phyloP scores from a whole-genome alignment of 2,329 filamentous ascomycete species.

The Conoideocrella luteorostrata region DNA sequence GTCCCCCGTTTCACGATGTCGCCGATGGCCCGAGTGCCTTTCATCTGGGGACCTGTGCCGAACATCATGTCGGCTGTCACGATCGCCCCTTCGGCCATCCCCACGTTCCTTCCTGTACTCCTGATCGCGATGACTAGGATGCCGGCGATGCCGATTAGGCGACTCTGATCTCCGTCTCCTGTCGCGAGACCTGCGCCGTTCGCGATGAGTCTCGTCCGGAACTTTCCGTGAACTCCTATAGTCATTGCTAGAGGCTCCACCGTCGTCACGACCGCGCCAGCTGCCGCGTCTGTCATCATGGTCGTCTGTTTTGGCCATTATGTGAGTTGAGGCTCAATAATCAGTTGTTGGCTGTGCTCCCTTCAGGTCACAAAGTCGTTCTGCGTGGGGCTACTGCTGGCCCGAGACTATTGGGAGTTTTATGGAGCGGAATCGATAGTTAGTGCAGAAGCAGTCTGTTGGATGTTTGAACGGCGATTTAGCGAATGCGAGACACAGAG shows the following conservation, averaged over 20 bases:
- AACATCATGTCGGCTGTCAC: slow-evolving; percentile 14
- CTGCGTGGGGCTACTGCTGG: no score
- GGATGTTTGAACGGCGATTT: no score
- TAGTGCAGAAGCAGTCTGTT: no score
- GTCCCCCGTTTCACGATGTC: slow-evolving; percentile 12
- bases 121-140: slow-evolving; percentile 15
- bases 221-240: slow-evolving; percentile 13
- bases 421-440: no score
- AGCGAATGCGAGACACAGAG: no score
- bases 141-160: slow-evolving; percentile 12
- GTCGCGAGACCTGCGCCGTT: slow-evolving; percentile 23
- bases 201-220: slow-evolving; percentile 18
- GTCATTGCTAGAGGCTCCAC: slow-evolving; percentile 12
- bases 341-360: no score
- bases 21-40: slow-evolving; percentile 18
- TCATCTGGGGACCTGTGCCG: slow-evolving; percentile 28
- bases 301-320: slow-evolving; percentile 23
- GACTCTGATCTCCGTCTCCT: slow-evolving; percentile 25
- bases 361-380: no score
- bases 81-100: slow-evolving; percentile 10
- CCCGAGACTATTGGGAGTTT: no score
- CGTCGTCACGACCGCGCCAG: slow-evolving; percentile 7
- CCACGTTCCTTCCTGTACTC: slow-evolving; percentile 20
- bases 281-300: slow-evolving; percentile 9
- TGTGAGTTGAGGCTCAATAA: background rate